Percentiles rank a stretch among this genome's conserved stretches.
These are phyloP conservation scores for Zygotorulaspora danielsina DNA, from an alignment of 805 yeast genomes.

Conservation along the genomic window DNA sequence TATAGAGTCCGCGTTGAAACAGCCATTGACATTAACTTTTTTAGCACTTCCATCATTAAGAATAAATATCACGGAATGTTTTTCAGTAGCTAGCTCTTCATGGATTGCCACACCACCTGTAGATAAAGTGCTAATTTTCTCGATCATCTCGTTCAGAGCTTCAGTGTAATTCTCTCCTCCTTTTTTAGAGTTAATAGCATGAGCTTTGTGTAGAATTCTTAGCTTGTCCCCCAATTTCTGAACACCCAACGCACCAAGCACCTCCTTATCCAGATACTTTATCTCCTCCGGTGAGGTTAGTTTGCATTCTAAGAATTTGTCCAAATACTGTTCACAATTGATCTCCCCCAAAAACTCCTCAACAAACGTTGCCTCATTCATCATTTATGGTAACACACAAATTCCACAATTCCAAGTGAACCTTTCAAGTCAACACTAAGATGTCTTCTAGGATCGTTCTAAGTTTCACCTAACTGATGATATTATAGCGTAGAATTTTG, in stretches of 20 bases:
- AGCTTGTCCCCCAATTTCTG: conserved; percentile 80
- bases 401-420: too few relatives aligned
- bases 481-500: neutral
- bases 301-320: conserved; percentile 19
- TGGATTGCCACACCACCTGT: conserved; percentile 15
- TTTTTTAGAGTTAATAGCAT: conserved; percentile 33
- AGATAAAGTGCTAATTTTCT: conserved; percentile 23
- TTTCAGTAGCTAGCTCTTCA: conserved; percentile 37
- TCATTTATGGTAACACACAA: too few relatives aligned
- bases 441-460: too few relatives aligned
- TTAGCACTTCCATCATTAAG: conserved; percentile 69
- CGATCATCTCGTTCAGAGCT: conserved; percentile 22
- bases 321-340: conserved; percentile 24
- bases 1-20: conserved; percentile 75
- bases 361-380: conserved; percentile 16
- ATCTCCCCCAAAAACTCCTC: conserved; percentile 23
- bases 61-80: conserved; percentile 57
- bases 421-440: too few relatives aligned
- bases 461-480: neutral
- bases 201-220: conserved; percentile 56
- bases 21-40: conserved; percentile 67
- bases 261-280: conserved; percentile 47
- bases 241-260: conserved; percentile 70
- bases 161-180: conserved; percentile 11
- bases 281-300: conserved; percentile 27